A percentile compares a stretch with the other conserved stretches of the same genome.
phyloP scores from a whole-genome alignment of 2,329 filamentous ascomycete genomes.

The Aspergillus brasiliensis region DNA sequence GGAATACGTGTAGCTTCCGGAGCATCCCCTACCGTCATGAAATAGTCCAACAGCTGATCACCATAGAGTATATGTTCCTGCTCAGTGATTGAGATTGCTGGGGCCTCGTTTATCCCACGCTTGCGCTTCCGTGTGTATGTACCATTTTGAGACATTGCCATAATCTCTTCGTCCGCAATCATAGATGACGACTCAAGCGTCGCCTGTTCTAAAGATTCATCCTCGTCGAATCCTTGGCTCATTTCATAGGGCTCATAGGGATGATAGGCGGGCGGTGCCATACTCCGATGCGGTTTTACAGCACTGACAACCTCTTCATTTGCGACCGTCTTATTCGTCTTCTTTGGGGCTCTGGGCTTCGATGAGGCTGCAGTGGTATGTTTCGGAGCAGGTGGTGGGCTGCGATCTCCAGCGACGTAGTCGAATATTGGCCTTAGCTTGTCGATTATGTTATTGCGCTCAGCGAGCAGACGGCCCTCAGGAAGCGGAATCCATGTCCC shows the following conservation, averaged over 20 bases:
- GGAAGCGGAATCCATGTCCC: conserved; percentile 94
- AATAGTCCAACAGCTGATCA: conserved; percentile 93
- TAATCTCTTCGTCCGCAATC: conserved; percentile 78
- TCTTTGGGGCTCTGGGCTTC: conserved; percentile 77
- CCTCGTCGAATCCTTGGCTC: conserved; percentile 66
- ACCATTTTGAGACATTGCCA: conserved; percentile 68
- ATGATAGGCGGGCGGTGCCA: conserved; percentile 40
- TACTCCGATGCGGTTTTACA: conserved; percentile 34
- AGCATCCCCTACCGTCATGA: conserved; percentile 80
- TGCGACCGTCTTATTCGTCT: conserved; percentile 60
- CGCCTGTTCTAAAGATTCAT: conserved; percentile 79
- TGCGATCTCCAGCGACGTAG: conserved; percentile 79
- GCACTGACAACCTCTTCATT: conserved; percentile 35
- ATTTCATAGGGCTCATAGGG: conserved; percentile 68
- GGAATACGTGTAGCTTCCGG: conserved; percentile 60
- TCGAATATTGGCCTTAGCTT: conserved; percentile 87
- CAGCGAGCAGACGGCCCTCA: conserved; percentile 77
- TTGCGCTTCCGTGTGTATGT: conserved; percentile 70
- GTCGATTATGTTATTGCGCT: conserved; percentile 82
- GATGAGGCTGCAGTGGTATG: conserved; percentile 73
- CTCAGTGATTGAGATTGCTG: conserved; percentile 61
- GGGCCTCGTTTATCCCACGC: conserved; percentile 66
- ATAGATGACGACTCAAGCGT: conserved; percentile 84
- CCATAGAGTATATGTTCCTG: conserved; percentile 89
- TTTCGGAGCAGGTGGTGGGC: conserved; percentile 89